phyloP scores from a whole-genome alignment of 1,284 basidiomycete species.

The Sporisorium iseilematis-ciliati region DNA sequence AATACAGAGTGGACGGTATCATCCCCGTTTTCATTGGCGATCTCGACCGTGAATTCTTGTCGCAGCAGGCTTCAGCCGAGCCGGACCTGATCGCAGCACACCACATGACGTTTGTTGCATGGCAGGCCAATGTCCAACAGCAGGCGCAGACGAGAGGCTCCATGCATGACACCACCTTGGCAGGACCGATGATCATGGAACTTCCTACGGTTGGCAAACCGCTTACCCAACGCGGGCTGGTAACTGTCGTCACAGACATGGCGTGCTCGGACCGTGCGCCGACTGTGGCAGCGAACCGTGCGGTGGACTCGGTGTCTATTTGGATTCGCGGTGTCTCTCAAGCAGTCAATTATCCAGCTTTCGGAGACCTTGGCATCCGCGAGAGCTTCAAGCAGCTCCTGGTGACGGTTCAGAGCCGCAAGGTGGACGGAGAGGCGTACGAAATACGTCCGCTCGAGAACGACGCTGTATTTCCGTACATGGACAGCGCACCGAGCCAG shows the following conservation, averaged over 20 bases:
- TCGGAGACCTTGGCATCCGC: neutral
- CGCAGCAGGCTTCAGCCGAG: neutral
- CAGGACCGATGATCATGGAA: neutral
- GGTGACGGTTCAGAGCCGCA: neutral
- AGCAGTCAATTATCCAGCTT: neutral
- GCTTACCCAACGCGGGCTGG: neutral
- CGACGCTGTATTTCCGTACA: neutral
- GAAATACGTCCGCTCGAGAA: neutral
- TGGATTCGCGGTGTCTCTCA: neutral
- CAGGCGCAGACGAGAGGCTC: neutral
- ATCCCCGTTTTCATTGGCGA: slow-evolving; percentile 29
- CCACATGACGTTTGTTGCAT: slow-evolving; percentile 26
- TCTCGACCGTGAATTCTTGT: slow-evolving; percentile 8
- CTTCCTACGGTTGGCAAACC: neutral
- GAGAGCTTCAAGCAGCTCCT: neutral
- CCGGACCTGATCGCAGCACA: neutral
- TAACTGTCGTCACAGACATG: neutral
- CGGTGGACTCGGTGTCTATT: neutral
- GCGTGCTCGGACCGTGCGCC: neutral
- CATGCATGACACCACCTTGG: neutral
- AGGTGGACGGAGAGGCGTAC: neutral
- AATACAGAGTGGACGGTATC: slow-evolving; percentile 34
- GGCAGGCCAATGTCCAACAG: slow-evolving; percentile 19
- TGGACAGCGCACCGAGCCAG: neutral
- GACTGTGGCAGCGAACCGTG: neutral